Percentiles rank a stretch among this genome's conserved stretches.
Conservation (phyloP, 306 rosid genomes). For the Castanopsis chinensis region DNA sequence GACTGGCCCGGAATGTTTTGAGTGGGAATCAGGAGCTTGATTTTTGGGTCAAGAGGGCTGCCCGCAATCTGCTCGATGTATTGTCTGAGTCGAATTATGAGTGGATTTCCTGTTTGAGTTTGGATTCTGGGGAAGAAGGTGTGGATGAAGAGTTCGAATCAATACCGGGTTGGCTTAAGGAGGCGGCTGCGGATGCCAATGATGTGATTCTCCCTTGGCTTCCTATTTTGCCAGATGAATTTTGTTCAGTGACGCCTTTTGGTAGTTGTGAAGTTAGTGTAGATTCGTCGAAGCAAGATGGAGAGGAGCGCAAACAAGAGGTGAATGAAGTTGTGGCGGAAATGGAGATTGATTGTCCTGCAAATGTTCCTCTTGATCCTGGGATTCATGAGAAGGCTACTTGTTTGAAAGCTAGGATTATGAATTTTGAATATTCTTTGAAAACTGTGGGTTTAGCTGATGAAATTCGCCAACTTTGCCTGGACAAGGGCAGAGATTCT, state of each 20-base stretch:
- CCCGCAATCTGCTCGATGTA: conserved; percentile 33
- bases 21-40: conserved; percentile 12
- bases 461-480: conserved; percentile 35
- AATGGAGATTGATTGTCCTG: conserved; percentile 19
- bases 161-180: conserved; percentile 35
- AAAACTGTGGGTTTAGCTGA: conserved; percentile 21
- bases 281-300: background rate
- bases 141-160: conserved; percentile 34
- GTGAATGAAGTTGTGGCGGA: conserved; percentile 20
- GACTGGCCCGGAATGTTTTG: conserved; percentile 27
- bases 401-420: conserved; percentile 23
- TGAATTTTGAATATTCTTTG: conserved; percentile 20
- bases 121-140: conserved; percentile 29
- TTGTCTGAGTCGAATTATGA: conserved; percentile 22
- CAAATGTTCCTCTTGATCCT: conserved; percentile 19
- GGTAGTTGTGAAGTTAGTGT: background rate
- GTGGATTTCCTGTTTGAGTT: conserved; percentile 35
- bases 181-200: background rate
- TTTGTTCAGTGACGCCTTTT: conserved; percentile 3
- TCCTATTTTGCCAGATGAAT: conserved; percentile 24
- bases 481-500: conserved; percentile 17
- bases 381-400: conserved; percentile 20
- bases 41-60: conserved; percentile 39
- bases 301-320: conserved; percentile 18
- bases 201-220: conserved; percentile 35